These are phyloP conservation scores for Nemania bipapillata DNA, from an alignment of 2,329 filamentous ascomycete genomes.

Conservation along the genomic window DNA sequence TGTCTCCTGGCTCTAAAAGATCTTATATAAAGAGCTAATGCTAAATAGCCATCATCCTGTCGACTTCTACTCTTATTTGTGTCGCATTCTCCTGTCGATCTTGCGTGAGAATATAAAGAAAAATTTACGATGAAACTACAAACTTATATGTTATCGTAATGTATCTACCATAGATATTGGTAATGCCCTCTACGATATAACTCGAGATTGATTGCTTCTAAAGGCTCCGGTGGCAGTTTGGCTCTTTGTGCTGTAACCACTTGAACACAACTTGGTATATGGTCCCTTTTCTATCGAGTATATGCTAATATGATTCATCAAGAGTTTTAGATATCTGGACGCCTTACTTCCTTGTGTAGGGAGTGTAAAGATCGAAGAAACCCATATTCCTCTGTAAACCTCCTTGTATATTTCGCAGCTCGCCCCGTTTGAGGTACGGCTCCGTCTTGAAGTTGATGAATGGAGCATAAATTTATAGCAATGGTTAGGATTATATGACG, in stretches of 20 bases:
- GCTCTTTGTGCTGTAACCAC: neutral
- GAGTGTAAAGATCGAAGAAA: neutral
- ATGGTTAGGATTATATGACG: neutral
- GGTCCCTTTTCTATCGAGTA: neutral
- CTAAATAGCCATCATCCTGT: no score
- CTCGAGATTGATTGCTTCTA: no score
- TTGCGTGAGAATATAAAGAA: no score
- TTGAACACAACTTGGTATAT: slow-evolving; percentile 1
- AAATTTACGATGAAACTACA: no score
- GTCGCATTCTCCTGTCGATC: no score
- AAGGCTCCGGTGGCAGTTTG: no score
- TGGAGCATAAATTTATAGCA: neutral
- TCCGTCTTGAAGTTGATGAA: neutral
- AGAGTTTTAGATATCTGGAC: neutral
- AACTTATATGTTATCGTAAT: no score
- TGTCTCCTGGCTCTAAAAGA: no score
- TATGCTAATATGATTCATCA: neutral
- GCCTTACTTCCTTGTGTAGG: neutral
- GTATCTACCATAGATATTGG: no score
- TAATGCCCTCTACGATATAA: no score
- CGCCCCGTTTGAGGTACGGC: neutral
- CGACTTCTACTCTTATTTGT: no score
- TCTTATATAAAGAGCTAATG: no score
- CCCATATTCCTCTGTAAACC: neutral
- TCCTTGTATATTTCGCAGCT: neutral